phyloP scores from a whole-genome alignment of 345 rosid species.

The Brassica rapa region DNA sequence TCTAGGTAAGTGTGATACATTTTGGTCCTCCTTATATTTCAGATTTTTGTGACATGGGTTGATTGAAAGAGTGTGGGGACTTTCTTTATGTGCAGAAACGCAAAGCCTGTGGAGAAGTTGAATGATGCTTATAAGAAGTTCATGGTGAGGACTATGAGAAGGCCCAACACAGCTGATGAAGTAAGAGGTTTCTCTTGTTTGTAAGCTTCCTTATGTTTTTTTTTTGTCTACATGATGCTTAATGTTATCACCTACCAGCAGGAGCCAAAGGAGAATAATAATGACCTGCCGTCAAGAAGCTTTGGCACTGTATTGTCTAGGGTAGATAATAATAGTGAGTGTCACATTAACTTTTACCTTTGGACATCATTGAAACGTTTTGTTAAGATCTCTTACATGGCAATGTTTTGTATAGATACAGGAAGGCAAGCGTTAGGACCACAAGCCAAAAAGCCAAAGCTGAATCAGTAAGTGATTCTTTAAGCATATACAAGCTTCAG shows the following conservation, averaged over 20 bases:
- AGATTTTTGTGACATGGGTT: not conserved
- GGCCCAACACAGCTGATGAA: conserved; percentile 51
- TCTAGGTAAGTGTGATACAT: conserved; percentile 50
- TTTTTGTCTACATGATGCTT: not conserved
- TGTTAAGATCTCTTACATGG: conserved; percentile 1
- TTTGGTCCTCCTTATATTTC: not conserved
- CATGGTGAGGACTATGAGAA: conserved; percentile 64
- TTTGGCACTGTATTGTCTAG: conserved; percentile 75
- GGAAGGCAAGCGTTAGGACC: conserved; percentile 49
- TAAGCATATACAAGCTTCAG: not conserved
- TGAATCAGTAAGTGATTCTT: conserved; percentile 50
- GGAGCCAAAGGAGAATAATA: conserved; percentile 54
- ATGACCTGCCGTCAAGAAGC: conserved; percentile 67
- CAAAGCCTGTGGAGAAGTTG: conserved; percentile 74
- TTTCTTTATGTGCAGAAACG: conserved; percentile 52
- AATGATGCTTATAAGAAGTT: conserved; percentile 79
- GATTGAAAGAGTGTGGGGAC: not conserved
- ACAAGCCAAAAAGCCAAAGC: conserved; percentile 52
- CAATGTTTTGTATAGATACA: conserved; percentile 31
- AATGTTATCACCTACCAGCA: conserved; percentile 43
- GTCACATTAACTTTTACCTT: not conserved
- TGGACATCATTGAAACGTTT: not conserved
- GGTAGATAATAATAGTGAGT: conserved; percentile 54
- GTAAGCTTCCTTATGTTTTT: not conserved
- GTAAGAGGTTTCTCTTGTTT: conserved; percentile 41